Evolutionary conservation across 2,329 filamentous ascomycete species (phyloP), one percentile per base, ranked within the genome.

Genomic region (Cercospora zeae-maydis): DNA sequence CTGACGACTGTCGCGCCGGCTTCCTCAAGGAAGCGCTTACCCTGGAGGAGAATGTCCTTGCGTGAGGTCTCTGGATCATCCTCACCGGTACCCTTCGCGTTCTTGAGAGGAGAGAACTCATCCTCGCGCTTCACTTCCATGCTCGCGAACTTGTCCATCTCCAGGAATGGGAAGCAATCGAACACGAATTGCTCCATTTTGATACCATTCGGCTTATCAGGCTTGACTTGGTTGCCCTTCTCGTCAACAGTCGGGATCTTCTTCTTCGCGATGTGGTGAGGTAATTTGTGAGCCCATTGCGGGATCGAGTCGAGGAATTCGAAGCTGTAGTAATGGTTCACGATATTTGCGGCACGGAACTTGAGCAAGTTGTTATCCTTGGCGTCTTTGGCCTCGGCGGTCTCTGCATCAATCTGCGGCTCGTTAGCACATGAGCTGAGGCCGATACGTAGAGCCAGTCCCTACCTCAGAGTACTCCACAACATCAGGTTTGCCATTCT

Each of bases 141-240:
- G 78, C 88, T 96, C 24, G 93, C 95, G 74, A 99, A 99, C 80
- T 96, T 92, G 69, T 88, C 84, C 67, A 99, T 86, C 16, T 88
- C 81, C 58, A 96, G 82, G 82, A 93, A 85, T 65, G 93, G 93
- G 84, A 99, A 99, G 74, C 96, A 95, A 76, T 99, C 95, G 75
- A 99, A 99, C 65, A 99, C 93, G 73, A 98, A 99, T 79, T 98
- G 95, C 84, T 99, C 95, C 39, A 99, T 86, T 84, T 99, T 99
- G 84, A 99, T 93, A 70, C 95, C 95, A 75, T 99, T 99, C 68
- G 95, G 92, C 81, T 92, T 95, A 77, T 92, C 88, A 2, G 93
- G 92, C 84, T 96, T 96, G 78, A 96, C 82, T 0, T 86, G 86
- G 76, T 91, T 88, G 67, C 92, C 93, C 33, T 84, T 88, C 75